Evolutionary conservation across 2,329 filamentous ascomycete genomes (phyloP).

Genomic region (Sarocladiaceae sp.): DNA sequence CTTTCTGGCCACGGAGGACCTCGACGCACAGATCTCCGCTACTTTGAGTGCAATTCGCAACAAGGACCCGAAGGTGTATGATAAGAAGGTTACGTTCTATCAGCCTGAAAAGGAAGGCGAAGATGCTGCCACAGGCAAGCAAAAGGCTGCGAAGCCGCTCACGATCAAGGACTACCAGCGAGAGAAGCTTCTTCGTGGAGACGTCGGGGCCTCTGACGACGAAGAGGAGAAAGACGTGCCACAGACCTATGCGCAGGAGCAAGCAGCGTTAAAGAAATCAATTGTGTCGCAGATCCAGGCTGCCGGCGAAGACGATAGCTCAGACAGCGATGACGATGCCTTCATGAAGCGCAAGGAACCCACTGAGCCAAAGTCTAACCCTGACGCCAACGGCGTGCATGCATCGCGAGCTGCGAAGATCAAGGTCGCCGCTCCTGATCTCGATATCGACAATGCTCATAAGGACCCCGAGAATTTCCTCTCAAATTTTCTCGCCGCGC

Average conservation of each 20-base stretch:
- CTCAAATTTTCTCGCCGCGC: slow-evolving; percentile 90
- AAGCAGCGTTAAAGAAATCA: slow-evolving; percentile 71
- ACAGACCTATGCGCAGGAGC: slow-evolving; percentile 80
- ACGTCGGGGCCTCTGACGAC: slow-evolving; percentile 51
- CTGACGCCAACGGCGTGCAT: slow-evolving; percentile 42
- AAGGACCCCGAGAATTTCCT: slow-evolving; percentile 87
- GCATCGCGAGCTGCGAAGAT: slow-evolving; percentile 47
- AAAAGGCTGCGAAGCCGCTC: slow-evolving; percentile 75
- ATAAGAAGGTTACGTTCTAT: slow-evolving; percentile 75
- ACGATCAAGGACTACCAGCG: slow-evolving; percentile 87
- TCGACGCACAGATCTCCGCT: slow-evolving; percentile 82
- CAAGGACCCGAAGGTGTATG: slow-evolving; percentile 89
- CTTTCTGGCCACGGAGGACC: slow-evolving; percentile 74
- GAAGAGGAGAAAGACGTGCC: slow-evolving; percentile 42
- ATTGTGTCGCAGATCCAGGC: slow-evolving; percentile 78
- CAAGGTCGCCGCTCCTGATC: slow-evolving; percentile 41
- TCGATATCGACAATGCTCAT: slow-evolving; percentile 70
- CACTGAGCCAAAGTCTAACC: slow-evolving; percentile 20
- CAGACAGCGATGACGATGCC: slow-evolving; percentile 55
- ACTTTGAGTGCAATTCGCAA: slow-evolving; percentile 81
- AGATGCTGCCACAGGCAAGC: slow-evolving; percentile 37
- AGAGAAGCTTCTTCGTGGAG: slow-evolving; percentile 74
- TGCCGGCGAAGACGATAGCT: slow-evolving; percentile 42
- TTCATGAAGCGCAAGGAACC: slow-evolving; percentile 65
- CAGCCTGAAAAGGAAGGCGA: slow-evolving; percentile 38